phyloP scores from a whole-genome alignment of 2,329 filamentous ascomycete genomes.

The Acarospora socialis region DNA sequence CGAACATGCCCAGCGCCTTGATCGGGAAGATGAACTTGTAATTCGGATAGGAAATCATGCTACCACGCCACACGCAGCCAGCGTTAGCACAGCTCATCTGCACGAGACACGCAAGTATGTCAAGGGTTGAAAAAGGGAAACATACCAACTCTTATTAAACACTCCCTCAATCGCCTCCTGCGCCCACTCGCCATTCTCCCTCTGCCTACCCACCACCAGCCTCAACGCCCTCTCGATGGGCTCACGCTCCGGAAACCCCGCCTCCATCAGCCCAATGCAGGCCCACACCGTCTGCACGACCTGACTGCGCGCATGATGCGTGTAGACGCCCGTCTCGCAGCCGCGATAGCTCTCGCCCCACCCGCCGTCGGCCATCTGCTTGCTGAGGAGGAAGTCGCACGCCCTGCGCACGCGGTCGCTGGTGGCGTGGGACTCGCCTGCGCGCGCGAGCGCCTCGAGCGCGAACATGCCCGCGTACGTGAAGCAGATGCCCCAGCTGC shows the following conservation, averaged over 20 bases:
- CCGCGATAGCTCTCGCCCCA: conserved; percentile 93
- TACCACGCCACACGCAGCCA: conserved; percentile 20
- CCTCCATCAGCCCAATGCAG: conserved; percentile 66
- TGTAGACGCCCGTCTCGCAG: conserved; percentile 63
- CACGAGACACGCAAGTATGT: background rate
- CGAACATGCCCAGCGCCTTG: conserved; percentile 85
- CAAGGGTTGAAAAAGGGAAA: conserved; percentile 15
- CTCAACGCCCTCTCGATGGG: conserved; percentile 60
- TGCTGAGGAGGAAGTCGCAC: conserved; percentile 73
- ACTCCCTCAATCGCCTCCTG: conserved; percentile 96
- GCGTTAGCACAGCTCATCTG: conserved; percentile 12
- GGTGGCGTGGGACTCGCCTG: conserved; percentile 68
- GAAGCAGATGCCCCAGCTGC: conserved; percentile 95
- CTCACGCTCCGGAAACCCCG: conserved; percentile 60
- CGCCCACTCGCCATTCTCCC: conserved; percentile 80
- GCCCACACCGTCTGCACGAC: conserved; percentile 95
- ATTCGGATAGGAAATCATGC: conserved; percentile 98
- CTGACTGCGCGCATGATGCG: conserved; percentile 65
- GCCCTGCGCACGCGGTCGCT: conserved; percentile 56
- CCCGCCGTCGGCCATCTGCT: conserved; percentile 77
- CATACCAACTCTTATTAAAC: conserved; percentile 90
- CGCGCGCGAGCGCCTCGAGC: conserved; percentile 65
- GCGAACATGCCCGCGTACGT: conserved; percentile 97
- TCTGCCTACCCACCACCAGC: conserved; percentile 74
- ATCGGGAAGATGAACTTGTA: conserved; percentile 96